Percentiles rank a stretch among this genome's conserved stretches.
Evolutionary conservation across 495 filamentous ascomycete species (phyloP).

Genomic region (Hypoxylon lenormandii): DNA sequence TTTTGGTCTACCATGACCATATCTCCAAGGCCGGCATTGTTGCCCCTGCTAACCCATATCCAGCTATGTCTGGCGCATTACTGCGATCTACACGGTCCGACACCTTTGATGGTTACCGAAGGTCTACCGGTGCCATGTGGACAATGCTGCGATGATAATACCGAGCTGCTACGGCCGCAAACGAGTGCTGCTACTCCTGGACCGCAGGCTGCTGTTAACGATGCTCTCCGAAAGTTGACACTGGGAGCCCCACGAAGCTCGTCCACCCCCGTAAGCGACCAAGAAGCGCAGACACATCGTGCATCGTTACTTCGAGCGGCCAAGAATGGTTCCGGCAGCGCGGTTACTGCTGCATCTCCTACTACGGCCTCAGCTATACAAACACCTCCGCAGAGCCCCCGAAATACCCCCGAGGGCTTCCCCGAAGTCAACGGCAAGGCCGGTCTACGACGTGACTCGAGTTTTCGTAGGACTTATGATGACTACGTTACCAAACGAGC

Average conservation of each 20-base stretch:
- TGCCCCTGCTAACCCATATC: constrained; percentile 57
- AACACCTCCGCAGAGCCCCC: constrained; percentile 74
- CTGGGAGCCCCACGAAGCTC: constrained; percentile 54
- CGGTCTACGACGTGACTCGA: constrained; percentile 60
- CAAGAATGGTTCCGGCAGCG: constrained; percentile 28
- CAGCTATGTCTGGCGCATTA: constrained; percentile 96
- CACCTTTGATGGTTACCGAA: constrained; percentile 94
- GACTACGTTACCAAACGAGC: constrained; percentile 67
- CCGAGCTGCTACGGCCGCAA: constrained; percentile 47
- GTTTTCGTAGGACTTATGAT: constrained; percentile 66
- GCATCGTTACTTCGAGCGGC: constrained; percentile 54
- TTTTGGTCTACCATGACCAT: constrained; percentile 37
- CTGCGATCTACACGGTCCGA: constrained; percentile 94
- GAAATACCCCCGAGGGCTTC: constrained; percentile 53
- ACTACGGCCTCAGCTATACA: constrained; percentile 61
- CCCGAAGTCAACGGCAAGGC: constrained; percentile 42
- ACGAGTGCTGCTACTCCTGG: constrained; percentile 53
- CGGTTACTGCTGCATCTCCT: constrained; percentile 31
- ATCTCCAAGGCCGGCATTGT: constrained; percentile 43
- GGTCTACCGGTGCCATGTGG: constrained; percentile 80
- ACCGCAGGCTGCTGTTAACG: constrained; percentile 51
- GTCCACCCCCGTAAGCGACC: constrained; percentile 55
- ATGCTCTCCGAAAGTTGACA: constrained; percentile 58
- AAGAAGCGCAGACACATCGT: constrained; percentile 58
- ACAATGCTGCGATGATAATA: constrained; percentile 71